Evolutionary conservation across 768 basidiomycete genomes (phyloP).

Genomic region (Hydnomerulius pinastri): DNA sequence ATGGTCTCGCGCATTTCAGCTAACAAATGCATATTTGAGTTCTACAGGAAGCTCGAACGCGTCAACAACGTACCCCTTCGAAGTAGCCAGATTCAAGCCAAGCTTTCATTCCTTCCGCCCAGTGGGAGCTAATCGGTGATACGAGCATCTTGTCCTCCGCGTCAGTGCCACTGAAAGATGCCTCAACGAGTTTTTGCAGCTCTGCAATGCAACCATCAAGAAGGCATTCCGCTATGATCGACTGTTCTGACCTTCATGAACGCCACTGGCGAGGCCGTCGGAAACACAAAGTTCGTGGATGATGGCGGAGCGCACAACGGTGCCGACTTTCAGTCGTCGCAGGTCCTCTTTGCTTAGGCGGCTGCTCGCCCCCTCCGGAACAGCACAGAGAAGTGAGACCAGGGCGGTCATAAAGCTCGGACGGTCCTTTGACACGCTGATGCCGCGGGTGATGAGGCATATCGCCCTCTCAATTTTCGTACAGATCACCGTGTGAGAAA

Average conservation of each 20-base stretch:
- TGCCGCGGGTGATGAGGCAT: conserved; percentile 39
- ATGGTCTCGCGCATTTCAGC: conserved; percentile 29
- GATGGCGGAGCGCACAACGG: conserved; percentile 36
- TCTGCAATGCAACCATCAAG: conserved; percentile 33
- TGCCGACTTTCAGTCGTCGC: conserved; percentile 38
- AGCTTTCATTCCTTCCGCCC: conserved; percentile 33
- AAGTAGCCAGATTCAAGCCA: conserved; percentile 12
- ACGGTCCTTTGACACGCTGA: conserved; percentile 21
- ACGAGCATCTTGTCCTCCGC: conserved; percentile 41
- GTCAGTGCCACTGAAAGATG: conserved; percentile 38
- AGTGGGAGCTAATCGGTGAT: conserved; percentile 43
- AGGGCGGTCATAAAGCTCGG: conserved; percentile 31
- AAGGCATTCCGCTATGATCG: not conserved
- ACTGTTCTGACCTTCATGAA: conserved; percentile 37
- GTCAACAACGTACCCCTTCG: conserved; percentile 11
- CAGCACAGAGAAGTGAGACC: conserved; percentile 40
- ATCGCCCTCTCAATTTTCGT: conserved; percentile 38
- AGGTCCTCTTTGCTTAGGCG: conserved; percentile 34
- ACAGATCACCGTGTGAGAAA: conserved; percentile 23
- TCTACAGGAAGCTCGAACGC: not conserved
- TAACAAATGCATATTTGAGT: conserved; percentile 7
- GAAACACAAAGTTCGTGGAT: conserved; percentile 40
- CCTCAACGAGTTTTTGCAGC: conserved; percentile 40
- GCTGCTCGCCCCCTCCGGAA: conserved; percentile 33
- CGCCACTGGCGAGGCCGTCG: conserved; percentile 18